Percentiles rank a stretch among this genome's conserved stretches.
These are phyloP conservation scores for Pseudogymnoascus verrucosus DNA, from an alignment of 2,329 filamentous ascomycete genomes.

Conservation along the genomic window DNA sequence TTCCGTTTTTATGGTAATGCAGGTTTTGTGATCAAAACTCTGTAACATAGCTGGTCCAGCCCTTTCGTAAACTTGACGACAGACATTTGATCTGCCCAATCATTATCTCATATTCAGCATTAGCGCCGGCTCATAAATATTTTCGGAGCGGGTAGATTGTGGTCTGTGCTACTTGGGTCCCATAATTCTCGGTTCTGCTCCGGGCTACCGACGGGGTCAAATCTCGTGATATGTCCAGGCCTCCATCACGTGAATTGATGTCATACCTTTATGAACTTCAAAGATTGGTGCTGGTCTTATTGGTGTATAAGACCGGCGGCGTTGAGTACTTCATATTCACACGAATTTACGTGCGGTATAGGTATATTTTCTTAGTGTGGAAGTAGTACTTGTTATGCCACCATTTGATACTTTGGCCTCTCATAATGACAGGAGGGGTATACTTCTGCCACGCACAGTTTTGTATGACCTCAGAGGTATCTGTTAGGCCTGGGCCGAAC, in stretches of 20 bases:
- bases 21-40: neutral
- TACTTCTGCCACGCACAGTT: neutral
- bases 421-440: neutral
- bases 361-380: neutral
- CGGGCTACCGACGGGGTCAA: conserved; percentile 30
- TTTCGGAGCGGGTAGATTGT: neutral
- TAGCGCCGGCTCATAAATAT: neutral
- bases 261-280: neutral
- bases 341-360: neutral
- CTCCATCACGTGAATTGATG: neutral
- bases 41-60: neutral
- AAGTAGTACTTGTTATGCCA: neutral
- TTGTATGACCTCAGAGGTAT: neutral
- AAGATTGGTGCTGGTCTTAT: neutral
- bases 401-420: neutral
- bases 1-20: neutral
- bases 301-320: neutral
- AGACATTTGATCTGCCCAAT: neutral
- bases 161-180: conserved; percentile 4
- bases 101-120: neutral
- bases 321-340: neutral
- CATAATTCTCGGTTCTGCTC: conserved; percentile 13
- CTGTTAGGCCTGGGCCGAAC: neutral
- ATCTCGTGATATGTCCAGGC: conserved; percentile 32
- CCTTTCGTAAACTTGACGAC: neutral